These are phyloP conservation scores for Anisogramma anomala DNA, from an alignment of 2,329 filamentous ascomycete species.

Conservation along the genomic window DNA sequence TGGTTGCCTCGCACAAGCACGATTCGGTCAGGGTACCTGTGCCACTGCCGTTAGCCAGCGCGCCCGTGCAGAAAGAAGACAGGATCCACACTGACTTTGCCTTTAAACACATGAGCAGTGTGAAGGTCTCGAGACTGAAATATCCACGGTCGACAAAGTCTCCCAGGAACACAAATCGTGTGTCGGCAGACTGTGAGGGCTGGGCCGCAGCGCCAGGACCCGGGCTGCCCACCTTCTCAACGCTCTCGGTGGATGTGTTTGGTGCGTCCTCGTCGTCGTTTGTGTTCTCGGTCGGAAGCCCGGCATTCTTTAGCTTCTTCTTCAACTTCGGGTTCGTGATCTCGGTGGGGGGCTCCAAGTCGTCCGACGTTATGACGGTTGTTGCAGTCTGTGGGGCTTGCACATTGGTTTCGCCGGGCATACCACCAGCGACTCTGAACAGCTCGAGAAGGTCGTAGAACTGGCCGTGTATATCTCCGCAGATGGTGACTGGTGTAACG, in stretches of 20 bases:
- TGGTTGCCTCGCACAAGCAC: conserved; percentile 96
- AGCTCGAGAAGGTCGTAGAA: conserved; percentile 97
- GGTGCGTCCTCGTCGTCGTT: conserved; percentile 37
- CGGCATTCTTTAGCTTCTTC: conserved; percentile 67
- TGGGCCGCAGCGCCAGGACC: conserved; percentile 26
- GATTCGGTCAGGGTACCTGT: conserved; percentile 84
- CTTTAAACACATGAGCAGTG: conserved; percentile 90
- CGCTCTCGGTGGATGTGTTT: conserved; percentile 35
- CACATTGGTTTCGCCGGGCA: conserved; percentile 72
- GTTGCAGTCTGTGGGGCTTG: conserved; percentile 57
- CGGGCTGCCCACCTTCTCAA: conserved; percentile 25
- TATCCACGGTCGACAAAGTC: conserved; percentile 97
- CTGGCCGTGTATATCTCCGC: conserved; percentile 96
- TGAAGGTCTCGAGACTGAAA: conserved; percentile 97
- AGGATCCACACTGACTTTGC: conserved; percentile 38
- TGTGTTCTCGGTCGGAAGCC: conserved; percentile 22
- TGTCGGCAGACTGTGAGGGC: conserved; percentile 38
- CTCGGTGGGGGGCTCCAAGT: conserved; percentile 80
- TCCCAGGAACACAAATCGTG: conserved; percentile 53
- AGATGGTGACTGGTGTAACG: conserved; percentile 88
- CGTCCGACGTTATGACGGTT: conserved; percentile 74
- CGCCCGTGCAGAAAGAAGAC: not conserved
- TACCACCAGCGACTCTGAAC: conserved; percentile 90
- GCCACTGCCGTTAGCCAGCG: conserved; percentile 22
- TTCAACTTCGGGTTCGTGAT: conserved; percentile 80